Evolutionary conservation across 768 basidiomycete genomes (phyloP).

Genomic region (Trichaptum fuscoviolaceum): DNA sequence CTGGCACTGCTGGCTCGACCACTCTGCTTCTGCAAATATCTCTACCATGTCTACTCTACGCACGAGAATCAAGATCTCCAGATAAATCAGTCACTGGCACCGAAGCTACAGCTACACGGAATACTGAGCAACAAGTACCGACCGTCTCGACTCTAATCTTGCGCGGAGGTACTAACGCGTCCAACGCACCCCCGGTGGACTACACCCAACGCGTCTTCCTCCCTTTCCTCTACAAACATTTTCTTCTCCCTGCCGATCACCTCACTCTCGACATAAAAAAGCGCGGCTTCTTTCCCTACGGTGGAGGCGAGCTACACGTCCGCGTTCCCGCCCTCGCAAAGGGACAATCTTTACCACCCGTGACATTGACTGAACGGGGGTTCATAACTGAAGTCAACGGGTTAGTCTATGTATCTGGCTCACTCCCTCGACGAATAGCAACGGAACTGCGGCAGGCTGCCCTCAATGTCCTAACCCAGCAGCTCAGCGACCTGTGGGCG

Average conservation of each 20-base stretch:
- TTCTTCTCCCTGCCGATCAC: conserved; percentile 35
- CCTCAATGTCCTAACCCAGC: not conserved
- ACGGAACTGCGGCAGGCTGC: conserved; percentile 51
- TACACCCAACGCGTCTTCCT: conserved; percentile 61
- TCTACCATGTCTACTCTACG: conserved; percentile 63
- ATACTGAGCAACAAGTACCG: conserved; percentile 11
- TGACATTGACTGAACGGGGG: conserved; percentile 55
- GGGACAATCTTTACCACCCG: conserved; percentile 24
- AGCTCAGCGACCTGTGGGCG: not conserved
- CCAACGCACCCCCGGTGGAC: conserved; percentile 69
- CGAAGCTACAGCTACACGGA: not conserved
- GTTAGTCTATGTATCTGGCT: conserved; percentile 57
- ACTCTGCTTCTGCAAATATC: conserved; percentile 68
- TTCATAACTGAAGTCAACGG: conserved; percentile 46
- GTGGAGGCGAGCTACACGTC: conserved; percentile 58
- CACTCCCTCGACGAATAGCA: conserved; percentile 50
- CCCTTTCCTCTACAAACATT: conserved; percentile 60
- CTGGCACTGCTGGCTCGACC: conserved; percentile 64
- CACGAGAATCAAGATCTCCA: conserved; percentile 15
- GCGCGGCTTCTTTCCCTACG: conserved; percentile 70
- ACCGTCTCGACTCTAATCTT: conserved; percentile 45
- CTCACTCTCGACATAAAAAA: conserved; percentile 39
- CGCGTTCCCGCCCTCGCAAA: conserved; percentile 37
- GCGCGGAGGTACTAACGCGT: conserved; percentile 69
- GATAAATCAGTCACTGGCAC: too few relatives aligned